Evolutionary conservation across 164 flowering plant species (phyloP), one percentile per base, ranked within the genome.

Genomic region (Berberis vulgaris): DNA sequence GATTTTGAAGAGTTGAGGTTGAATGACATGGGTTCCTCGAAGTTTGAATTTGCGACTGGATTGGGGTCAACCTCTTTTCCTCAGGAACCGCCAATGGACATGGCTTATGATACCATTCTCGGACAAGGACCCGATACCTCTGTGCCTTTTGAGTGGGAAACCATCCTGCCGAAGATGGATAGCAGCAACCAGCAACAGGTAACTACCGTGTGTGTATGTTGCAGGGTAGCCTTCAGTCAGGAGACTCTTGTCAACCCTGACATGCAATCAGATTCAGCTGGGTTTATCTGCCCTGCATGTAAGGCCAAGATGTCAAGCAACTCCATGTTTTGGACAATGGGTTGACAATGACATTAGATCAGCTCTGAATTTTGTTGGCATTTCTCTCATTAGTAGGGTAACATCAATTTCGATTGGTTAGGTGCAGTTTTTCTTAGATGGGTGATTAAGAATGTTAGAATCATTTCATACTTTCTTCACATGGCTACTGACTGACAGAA

Each of bases 251-350:
- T 26, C 43, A 76, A 77, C 54, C 65, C 80, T 2, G 93, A 84
- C 65, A 43, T 74, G 42, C 86, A 80, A 49, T 73, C 90, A 60
- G 87, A 83, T 73, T 84, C 96, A 2, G 89, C 86, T 67, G 97
- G 97, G 55, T 91, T 75, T 67, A 84, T 88, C 87, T 91, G 97
- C 75, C 85, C 89, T 6, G 54, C 77, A 55, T 91, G 97, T 83
- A 91, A 85, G 74, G 80, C 78, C 13, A 86, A 77, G 68, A 81
- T 88, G 7, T 83, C 92, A 87, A 85, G 49, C 85, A 86, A 64
- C 72, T 85, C 12, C 71, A 70, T 79, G 74, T 67, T 10, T 61
- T 74, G 54, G 78, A 69, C 58, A 64, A 58, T 72, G 77, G 74
- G 59, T 69, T 71, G 49, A 56, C 74, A 38, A 41, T 74, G 50